Conservation (phyloP, 306 rosid species). For the Lablab purpureus region DNA sequence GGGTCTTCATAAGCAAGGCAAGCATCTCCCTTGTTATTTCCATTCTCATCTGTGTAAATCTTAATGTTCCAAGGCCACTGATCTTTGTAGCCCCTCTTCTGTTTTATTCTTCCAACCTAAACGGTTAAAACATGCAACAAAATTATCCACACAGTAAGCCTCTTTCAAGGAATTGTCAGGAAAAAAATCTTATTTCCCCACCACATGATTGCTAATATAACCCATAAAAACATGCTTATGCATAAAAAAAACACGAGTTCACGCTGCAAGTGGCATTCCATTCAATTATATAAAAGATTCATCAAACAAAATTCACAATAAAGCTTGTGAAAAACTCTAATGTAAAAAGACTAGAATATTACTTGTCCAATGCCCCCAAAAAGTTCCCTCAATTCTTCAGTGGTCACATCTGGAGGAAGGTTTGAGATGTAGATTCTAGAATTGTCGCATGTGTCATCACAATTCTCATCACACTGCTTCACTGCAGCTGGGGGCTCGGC, state of each 20-base stretch:
- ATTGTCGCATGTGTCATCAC: conserved; percentile 91
- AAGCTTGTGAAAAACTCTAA: conserved; percentile 18
- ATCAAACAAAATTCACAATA: neutral
- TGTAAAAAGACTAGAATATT: conserved; percentile 55
- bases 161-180: neutral
- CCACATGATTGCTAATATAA: neutral
- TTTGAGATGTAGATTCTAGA: conserved; percentile 97
- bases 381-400: conserved; percentile 85
- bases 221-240: neutral
- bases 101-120: conserved; percentile 98
- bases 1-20: conserved; percentile 96
- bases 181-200: conserved; percentile 4
- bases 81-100: conserved; percentile 98
- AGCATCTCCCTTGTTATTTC: conserved; percentile 96
- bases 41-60: conserved; percentile 89
- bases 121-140: conserved; percentile 22
- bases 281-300: conserved; percentile 12
- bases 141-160: conserved; percentile 9
- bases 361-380: conserved; percentile 99
- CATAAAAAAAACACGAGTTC: neutral
- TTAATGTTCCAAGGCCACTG: conserved; percentile 99
- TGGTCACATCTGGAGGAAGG: conserved; percentile 91
- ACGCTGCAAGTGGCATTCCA: neutral
- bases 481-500: conserved; percentile 73
- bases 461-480: conserved; percentile 93